phyloP scores from a whole-genome alignment of 2,329 filamentous ascomycete genomes.

The Shiraia sp. region DNA sequence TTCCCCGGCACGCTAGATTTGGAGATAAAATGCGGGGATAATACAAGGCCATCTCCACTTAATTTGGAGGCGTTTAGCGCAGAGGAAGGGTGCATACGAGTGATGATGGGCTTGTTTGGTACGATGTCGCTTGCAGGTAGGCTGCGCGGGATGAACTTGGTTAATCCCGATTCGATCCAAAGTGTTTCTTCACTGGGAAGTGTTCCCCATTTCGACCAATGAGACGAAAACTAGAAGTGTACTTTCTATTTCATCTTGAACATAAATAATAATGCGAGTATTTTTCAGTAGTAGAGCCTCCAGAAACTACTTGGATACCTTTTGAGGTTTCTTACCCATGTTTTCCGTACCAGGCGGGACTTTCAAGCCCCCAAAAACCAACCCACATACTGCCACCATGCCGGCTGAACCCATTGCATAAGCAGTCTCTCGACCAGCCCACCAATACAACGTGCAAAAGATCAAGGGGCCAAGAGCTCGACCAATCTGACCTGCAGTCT shows the following conservation, averaged over 20 bases:
- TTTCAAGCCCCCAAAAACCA: constrained; percentile 74
- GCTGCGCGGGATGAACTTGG: too few relatives aligned
- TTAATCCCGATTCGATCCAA: too few relatives aligned
- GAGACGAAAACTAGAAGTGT: too few relatives aligned
- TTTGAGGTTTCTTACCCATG: constrained; percentile 28
- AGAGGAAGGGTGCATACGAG: constrained; percentile 26
- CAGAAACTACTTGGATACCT: constrained; percentile 1
- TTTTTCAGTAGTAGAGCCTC: constrained; percentile 11
- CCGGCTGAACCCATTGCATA: constrained; percentile 80
- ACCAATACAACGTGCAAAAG: constrained; percentile 98
- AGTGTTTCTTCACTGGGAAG: too few relatives aligned
- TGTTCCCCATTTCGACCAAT: too few relatives aligned
- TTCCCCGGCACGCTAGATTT: neutral
- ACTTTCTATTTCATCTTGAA: too few relatives aligned
- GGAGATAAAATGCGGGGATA: neutral
- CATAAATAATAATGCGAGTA: too few relatives aligned
- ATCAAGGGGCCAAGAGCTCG: constrained; percentile 83
- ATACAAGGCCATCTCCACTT: constrained; percentile 2
- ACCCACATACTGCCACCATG: constrained; percentile 72
- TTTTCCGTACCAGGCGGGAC: constrained; percentile 56
- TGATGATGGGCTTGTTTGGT: neutral
- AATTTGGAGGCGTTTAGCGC: constrained; percentile 4
- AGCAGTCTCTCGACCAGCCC: constrained; percentile 86
- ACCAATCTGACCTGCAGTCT: constrained; percentile 74
- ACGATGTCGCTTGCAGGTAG: too few relatives aligned